Percentiles rank a stretch among this genome's conserved stretches.
Conservation (phyloP, 306 rosid genomes). For the Quercus glauca region DNA sequence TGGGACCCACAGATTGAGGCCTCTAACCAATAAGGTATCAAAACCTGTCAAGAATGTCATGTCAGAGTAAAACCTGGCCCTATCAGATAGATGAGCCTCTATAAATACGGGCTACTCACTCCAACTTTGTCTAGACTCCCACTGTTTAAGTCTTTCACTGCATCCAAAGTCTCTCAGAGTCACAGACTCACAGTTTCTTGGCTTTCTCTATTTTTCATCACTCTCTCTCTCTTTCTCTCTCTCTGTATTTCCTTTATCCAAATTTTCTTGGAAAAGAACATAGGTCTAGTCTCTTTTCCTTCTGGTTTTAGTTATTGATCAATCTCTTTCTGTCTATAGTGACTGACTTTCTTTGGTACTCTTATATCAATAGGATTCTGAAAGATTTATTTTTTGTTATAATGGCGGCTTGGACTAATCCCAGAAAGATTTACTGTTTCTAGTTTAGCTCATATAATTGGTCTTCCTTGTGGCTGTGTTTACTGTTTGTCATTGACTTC, state of each 20-base stretch:
- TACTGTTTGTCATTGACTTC: background rate
- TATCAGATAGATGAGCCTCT: background rate
- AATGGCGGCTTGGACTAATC: background rate
- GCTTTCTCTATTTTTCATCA: no score
- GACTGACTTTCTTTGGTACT: background rate
- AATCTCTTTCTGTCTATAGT: background rate
- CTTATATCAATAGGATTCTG: background rate
- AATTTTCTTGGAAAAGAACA: conserved; percentile 25
- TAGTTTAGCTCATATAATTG: background rate
- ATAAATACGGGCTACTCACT: conserved; percentile 4
- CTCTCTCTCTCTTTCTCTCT: background rate
- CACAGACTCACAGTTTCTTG: no score
- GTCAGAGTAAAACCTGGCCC: conserved; percentile 3
- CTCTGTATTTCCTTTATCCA: background rate
- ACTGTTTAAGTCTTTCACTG: background rate
- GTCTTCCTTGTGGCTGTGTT: background rate
- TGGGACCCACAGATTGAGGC: background rate
- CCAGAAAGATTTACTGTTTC: background rate
- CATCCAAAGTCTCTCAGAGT: background rate
- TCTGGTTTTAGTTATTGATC: background rate
- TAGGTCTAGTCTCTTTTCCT: no score
- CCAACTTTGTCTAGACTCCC: conserved; percentile 1
- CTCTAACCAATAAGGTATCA: background rate
- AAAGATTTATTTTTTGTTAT: background rate
- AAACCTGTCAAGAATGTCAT: conserved; percentile 14